phyloP scores from a whole-genome alignment of 1,139 yeast species.

The Zygoascus hellenicus region DNA sequence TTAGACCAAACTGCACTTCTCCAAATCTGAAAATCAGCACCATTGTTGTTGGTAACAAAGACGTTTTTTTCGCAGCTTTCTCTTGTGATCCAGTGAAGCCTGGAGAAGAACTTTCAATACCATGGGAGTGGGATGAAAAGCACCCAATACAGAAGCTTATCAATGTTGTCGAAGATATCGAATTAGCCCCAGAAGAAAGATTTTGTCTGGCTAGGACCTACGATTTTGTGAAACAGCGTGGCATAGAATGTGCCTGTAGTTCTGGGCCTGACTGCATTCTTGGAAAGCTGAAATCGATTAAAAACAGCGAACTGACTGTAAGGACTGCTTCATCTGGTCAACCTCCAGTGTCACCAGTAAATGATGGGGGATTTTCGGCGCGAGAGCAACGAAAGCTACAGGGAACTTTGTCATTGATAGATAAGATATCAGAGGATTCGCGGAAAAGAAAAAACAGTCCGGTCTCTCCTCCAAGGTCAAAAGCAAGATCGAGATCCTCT shows the following conservation, averaged over 20 bases:
- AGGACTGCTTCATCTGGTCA: background rate
- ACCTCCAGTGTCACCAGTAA: constrained; percentile 1
- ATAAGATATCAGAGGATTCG: constrained; percentile 16
- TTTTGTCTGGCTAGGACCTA: constrained; percentile 22
- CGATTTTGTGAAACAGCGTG: constrained; percentile 35
- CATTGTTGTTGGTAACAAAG: constrained; percentile 35
- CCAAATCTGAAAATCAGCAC: constrained; percentile 68
- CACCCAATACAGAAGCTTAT: constrained; percentile 64
- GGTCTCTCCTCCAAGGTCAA: constrained; percentile 2
- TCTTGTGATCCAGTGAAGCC: constrained; percentile 52
- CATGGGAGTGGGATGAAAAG: constrained; percentile 81
- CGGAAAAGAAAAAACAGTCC: constrained; percentile 6
- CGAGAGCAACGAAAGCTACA: constrained; percentile 28
- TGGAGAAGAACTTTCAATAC: constrained; percentile 65
- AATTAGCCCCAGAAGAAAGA: constrained; percentile 22
- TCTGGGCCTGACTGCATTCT: constrained; percentile 29
- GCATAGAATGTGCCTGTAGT: constrained; percentile 66
- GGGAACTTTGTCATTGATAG: constrained; percentile 27
- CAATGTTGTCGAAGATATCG: constrained; percentile 8
- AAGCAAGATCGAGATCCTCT: background rate
- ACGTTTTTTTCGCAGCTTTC: constrained; percentile 52
- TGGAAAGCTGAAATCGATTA: constrained; percentile 20
- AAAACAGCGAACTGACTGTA: background rate
- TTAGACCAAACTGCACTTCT: constrained; percentile 58
- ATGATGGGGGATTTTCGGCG: constrained; percentile 21